Evolutionary conservation across 345 rosid genomes (phyloP), one percentile per base, ranked within the genome.

Genomic region (Citrus sinensis): DNA sequence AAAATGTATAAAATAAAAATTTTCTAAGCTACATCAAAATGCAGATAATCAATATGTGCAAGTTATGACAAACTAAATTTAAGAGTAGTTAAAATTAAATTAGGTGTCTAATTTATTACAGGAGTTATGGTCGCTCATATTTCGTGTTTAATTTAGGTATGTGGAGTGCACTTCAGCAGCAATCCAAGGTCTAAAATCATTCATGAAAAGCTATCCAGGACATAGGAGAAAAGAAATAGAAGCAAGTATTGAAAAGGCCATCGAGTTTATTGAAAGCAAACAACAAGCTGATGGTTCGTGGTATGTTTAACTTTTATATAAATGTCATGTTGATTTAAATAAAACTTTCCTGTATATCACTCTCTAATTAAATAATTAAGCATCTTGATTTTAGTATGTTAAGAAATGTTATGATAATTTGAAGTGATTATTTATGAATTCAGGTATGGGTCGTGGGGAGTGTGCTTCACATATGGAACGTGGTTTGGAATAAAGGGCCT

Each of bases 361-460:
- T 11, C 51, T 46, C 51, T 11, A 46, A 46, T 46, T 46, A 46
- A 13, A 46, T 46, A 46, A 0, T 46, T 46, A 46, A 1, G 17
- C 51, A 46, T 46, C 51, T 42, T 46, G 51, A 46, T 46, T 46
- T 46, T 46, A 13, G 0, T 46, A 13, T 46, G 17, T 42, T 42
- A 42, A 10, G 46, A 40, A 9, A 40, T 40, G 49, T 13, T 13
- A 46, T 19, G 58, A 54, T 17, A 54, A 17, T 54, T 54, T 4
- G 0, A 16, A 19, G 58, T 17, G 58, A 54, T 54, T 16, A 54
- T 54, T 16, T 19, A 19, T 17, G 58, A 5, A 54, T 17, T 13
- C 0, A 92, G 92, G 97, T 91, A 91, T 32, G 98, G 96, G 0
- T 89, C 92, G 0, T 93, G 98, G 96, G 96, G 96, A 70, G 88